Base-by-base conservation (phyloP, 768 basidiomycete species). In the Lepiota venenata region DNA sequence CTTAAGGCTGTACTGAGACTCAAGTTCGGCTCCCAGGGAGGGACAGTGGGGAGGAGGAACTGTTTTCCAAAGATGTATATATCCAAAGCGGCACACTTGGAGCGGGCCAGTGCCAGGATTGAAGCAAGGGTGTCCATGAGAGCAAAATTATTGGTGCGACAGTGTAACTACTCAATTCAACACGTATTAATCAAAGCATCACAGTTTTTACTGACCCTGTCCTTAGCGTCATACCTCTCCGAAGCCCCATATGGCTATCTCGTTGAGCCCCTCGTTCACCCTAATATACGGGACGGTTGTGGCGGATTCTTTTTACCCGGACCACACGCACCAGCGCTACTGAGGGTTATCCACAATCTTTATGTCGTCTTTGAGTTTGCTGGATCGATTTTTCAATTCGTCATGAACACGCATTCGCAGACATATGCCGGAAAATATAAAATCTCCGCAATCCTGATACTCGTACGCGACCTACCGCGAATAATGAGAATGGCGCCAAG, bases 101-200 rank as follows among this genome's bases (percentile, higher is more conserved):
- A 74, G 58, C 58, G 69, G 37, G 56, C 63, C 15, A 72, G 69
- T 42, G 52, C 57, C 25, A 57, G 63, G 32, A 14, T 65, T 35
- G 66, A 67, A 35, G 21, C 45, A 15, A 50, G 48, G 27, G 44
- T 39, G 4, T 27, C 41, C 9, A 12, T 11, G 32, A 52, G 11
- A 15, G 11, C 41, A 3, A 46, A 42, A 20, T 10, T 52, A 3
- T 8, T 18, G 14, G 56, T 57, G 37, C 25, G 25, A 5, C 25
- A 25, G 25, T 25, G 3, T 25, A 5, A 25, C 25, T 25, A 2
- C 5, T 25, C 2, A 25, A 25, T 25, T 25, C 25, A 25, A 2
- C 25, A 25, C 5, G 25, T 25, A 5, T 5, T 25, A 25, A 25
- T 25, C 25, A 25, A 5, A 25, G 15, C 20, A 2, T 22, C 45